Base-by-base conservation (phyloP, 495 filamentous ascomycete species). In the Daldinia vernicosa region DNA sequence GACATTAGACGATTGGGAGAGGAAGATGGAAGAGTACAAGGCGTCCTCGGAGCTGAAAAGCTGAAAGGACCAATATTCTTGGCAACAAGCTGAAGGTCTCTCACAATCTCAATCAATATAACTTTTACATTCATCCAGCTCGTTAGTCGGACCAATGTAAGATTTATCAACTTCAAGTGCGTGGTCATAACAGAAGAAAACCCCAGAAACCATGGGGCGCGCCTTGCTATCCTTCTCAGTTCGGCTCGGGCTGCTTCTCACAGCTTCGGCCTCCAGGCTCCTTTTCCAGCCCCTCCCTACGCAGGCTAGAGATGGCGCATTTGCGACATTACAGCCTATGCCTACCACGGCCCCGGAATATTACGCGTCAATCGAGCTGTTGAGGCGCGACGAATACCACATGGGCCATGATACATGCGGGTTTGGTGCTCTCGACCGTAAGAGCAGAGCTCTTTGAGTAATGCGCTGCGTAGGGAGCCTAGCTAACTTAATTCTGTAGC, bases 361-460 rank as follows among this genome's bases (percentile, higher is more conserved):
- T 28, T 72, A 64, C 37, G 65, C 55, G 47, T 65, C 70, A 5
- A 40, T 35, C 4, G 65, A 72, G 14, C 37, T 69, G 24, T 17
- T 72, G n/a, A 60, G 54, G 60, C 70, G 70, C 2, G 54, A 71
- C 15, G 60, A 32, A 22, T 68, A 62, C 19, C 32, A 30, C 17
- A 64, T 72, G 70, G 70, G 65, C 8, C 65, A 72, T 32, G 65
- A 72, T 65, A 72, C 70, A 4, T 72, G 70, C 30, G 70, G 70
- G 8, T 72, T 69, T 39, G 70, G 65, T 26, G 27, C 70, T 17
- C 35, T 65, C 4, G 28, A 72, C 50, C 14, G 69, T 71, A 39
- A 28, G 69, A 26, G 33, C 24, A 9, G 28, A 15, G n/a, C 11
- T 17, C 45, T 17, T 17, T 2, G 9, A 61, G 15, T 3, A 28